These are phyloP conservation scores for Neocucurbitaria cava DNA, from an alignment of 2,329 filamentous ascomycete species.

Conservation along the genomic window DNA sequence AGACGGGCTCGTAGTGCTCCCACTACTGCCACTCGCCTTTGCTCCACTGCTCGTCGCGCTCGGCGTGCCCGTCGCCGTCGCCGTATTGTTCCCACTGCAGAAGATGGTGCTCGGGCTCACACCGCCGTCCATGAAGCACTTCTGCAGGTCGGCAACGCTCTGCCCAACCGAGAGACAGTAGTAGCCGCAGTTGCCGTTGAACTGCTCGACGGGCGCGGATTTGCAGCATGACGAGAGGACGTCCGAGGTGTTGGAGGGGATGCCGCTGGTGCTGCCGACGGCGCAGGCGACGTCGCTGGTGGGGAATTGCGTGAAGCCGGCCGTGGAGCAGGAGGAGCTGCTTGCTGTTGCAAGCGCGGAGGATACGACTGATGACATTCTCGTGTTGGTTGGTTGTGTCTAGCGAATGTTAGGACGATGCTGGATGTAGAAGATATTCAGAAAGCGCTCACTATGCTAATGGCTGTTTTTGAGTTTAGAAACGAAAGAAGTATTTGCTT, in stretches of 20 bases:
- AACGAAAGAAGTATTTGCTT: too few species aligned
- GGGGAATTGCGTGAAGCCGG: slow-evolving; percentile 35
- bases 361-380: slow-evolving; percentile 28
- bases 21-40: slow-evolving; percentile 3
- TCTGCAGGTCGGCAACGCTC: slow-evolving; percentile 32
- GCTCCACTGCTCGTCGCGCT: slow-evolving; percentile 15
- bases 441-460: too few species aligned
- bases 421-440: too few species aligned
- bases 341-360: slow-evolving; percentile 24
- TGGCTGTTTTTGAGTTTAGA: too few species aligned
- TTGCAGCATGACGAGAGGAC: slow-evolving; percentile 42
- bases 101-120: slow-evolving; percentile 29
- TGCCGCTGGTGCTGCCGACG: slow-evolving; percentile 28
- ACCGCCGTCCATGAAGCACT: slow-evolving; percentile 37
- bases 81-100: slow-evolving; percentile 35
- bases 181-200: slow-evolving; percentile 37
- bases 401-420: not conserved
- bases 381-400: slow-evolving; percentile 8
- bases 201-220: slow-evolving; percentile 36
- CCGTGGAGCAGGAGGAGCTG: slow-evolving; percentile 28
- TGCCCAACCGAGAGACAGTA: slow-evolving; percentile 41
- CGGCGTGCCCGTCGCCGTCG: slow-evolving; percentile 35
- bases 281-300: slow-evolving; percentile 38
- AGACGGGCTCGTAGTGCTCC: slow-evolving; percentile 7
- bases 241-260: slow-evolving; percentile 34